Conservation (phyloP, 257 asterid genomes). For the Avicennia marina region DNA sequence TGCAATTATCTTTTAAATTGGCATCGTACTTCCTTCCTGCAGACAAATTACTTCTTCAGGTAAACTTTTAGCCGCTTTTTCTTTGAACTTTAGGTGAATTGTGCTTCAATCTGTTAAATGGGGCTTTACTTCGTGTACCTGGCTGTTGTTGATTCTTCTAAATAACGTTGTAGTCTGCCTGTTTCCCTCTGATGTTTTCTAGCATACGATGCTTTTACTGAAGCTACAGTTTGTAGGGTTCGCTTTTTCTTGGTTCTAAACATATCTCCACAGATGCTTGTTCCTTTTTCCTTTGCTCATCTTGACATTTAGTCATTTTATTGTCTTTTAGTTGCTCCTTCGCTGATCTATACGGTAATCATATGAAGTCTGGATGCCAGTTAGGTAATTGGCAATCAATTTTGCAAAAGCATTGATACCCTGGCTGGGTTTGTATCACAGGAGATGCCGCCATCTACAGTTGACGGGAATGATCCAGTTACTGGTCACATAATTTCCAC, state of each 20-base stretch:
- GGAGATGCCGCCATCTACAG: conserved; percentile 61
- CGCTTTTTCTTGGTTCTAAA: conserved; percentile 20
- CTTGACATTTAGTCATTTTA: conserved; percentile 9
- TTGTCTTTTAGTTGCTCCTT: neutral
- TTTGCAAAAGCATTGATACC: conserved; percentile 8
- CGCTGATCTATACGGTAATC: conserved; percentile 13
- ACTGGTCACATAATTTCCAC: conserved; percentile 84
- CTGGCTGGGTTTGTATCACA: conserved; percentile 25
- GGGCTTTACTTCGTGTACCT: conserved; percentile 34
- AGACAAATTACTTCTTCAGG: conserved; percentile 3
- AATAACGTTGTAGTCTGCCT: conserved; percentile 9
- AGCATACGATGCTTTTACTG: conserved; percentile 55
- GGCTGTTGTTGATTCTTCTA: conserved; percentile 29
- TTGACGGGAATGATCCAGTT: conserved; percentile 58
- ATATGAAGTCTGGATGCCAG: conserved; percentile 10
- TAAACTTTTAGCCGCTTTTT: conserved; percentile 23
- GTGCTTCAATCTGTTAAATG: conserved; percentile 26
- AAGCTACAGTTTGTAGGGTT: conserved; percentile 22
- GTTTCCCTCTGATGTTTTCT: conserved; percentile 51
- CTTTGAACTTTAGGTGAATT: conserved; percentile 37
- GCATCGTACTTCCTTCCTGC: neutral
- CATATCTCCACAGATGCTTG: conserved; percentile 8
- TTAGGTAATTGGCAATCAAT: neutral
- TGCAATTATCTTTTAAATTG: neutral
- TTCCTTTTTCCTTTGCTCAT: neutral